Evolutionary conservation across 1,284 basidiomycete species (phyloP).

Genomic region (Puccinia brachypodii): DNA sequence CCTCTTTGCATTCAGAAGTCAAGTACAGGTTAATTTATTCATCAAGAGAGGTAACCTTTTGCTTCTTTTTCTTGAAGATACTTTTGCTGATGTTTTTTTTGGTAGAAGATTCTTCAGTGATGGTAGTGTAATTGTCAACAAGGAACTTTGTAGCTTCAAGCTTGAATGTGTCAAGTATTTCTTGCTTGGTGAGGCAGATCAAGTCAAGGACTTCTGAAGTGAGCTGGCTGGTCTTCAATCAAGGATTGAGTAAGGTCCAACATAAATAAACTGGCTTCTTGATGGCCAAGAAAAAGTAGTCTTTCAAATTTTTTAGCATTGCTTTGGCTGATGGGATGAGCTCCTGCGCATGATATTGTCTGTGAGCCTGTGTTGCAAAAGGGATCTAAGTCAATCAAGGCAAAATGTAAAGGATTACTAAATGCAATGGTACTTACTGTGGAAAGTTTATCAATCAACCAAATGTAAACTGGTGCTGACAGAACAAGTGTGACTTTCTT

Average conservation of each 20-base stretch:
- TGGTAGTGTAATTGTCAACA: neutral
- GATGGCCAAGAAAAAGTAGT: too few species aligned
- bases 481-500: neutral
- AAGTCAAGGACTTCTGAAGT: neutral
- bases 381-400: too few species aligned
- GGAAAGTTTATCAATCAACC: neutral
- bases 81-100: neutral
- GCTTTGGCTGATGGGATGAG: too few species aligned
- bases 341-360: too few species aligned
- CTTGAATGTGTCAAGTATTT: neutral
- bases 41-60: neutral
- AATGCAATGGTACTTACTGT: too few species aligned
- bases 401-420: too few species aligned
- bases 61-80: neutral
- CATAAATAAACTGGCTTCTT: too few species aligned
- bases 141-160: neutral
- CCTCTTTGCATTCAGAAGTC: neutral
- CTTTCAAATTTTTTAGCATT: too few species aligned
- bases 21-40: neutral
- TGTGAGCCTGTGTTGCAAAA: too few species aligned
- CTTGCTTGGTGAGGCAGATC: neutral
- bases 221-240: neutral
- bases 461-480: neutral
- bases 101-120: neutral
- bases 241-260: neutral